Evolutionary conservation across 768 basidiomycete species (phyloP).

Genomic region (Boletus speciosus): DNA sequence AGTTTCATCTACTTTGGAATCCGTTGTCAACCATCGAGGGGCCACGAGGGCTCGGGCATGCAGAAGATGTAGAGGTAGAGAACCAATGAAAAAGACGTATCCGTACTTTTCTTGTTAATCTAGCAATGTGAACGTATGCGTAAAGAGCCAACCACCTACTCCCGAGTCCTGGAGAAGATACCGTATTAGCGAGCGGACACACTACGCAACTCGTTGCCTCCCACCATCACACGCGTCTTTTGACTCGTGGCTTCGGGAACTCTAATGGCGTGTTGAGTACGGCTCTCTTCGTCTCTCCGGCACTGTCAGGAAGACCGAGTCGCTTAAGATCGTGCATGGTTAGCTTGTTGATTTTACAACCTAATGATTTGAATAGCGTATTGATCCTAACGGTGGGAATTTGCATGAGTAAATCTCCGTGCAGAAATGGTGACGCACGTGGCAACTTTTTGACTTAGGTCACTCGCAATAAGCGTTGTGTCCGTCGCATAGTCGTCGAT

Average conservation of each 20-base stretch:
- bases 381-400: slow-evolving; percentile 44
- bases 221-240: slow-evolving; percentile 25
- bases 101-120: background rate
- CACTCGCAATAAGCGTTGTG: slow-evolving; percentile 61
- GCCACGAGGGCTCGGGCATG: background rate
- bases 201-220: background rate
- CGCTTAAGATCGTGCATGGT: slow-evolving; percentile 60
- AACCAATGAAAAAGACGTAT: background rate
- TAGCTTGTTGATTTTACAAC: slow-evolving; percentile 67
- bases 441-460: slow-evolving; percentile 60
- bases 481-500: slow-evolving; percentile 78
- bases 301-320: slow-evolving; percentile 62
- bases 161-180: background rate
- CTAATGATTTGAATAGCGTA: slow-evolving; percentile 72
- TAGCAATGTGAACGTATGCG: background rate
- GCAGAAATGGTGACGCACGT: slow-evolving; percentile 50
- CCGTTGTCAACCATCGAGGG: background rate
- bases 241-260: slow-evolving; percentile 66
- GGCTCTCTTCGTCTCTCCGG: slow-evolving; percentile 66
- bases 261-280: slow-evolving; percentile 70
- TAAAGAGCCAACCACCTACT: background rate
- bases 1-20: background rate
- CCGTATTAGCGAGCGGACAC: background rate
- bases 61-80: background rate
- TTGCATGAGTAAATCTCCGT: background rate